Evolutionary conservation across 1,284 basidiomycete species (phyloP).

Genomic region (Sporisorium iseilematis-ciliati): DNA sequence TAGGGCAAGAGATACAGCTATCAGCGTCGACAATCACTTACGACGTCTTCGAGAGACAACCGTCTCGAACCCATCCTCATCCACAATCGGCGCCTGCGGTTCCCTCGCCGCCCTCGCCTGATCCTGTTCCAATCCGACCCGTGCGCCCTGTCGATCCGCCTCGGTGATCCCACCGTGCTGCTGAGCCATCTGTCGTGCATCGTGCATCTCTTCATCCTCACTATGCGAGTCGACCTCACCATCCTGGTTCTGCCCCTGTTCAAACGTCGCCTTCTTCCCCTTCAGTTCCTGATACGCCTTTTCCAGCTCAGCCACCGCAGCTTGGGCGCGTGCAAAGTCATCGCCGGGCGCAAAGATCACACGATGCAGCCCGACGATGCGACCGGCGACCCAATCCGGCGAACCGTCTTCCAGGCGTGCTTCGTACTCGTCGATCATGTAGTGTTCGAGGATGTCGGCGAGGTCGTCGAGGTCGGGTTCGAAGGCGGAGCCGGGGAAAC

Average conservation of each 20-base stretch:
- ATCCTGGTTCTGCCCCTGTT: conserved; percentile 30
- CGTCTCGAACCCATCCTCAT: conserved; percentile 65
- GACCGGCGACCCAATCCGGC: conserved; percentile 56
- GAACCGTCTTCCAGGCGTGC: conserved; percentile 63
- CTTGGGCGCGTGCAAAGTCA: conserved; percentile 37
- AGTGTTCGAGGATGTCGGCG: conserved; percentile 60
- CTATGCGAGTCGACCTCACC: conserved; percentile 34
- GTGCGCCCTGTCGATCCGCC: conserved; percentile 40
- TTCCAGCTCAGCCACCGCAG: conserved; percentile 53
- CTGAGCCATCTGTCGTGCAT: conserved; percentile 38
- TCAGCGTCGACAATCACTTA: conserved; percentile 12
- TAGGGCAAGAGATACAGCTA: no score
- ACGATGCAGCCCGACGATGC: conserved; percentile 54
- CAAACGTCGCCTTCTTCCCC: conserved; percentile 43
- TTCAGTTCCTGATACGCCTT: conserved; percentile 47
- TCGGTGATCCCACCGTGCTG: conserved; percentile 40
- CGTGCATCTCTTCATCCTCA: conserved; percentile 48
- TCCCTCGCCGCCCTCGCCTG: conserved; percentile 17
- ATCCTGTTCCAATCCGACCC: conserved; percentile 32
- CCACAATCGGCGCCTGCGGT: conserved; percentile 52
- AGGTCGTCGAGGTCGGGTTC: conserved; percentile 65
- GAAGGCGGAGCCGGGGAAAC: conserved; percentile 42
- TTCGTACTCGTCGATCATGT: conserved; percentile 66
- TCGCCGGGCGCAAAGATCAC: conserved; percentile 53
- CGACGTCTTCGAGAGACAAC: conserved; percentile 57